phyloP scores from a whole-genome alignment of 257 asterid genomes.

The Solanum pennellii region DNA sequence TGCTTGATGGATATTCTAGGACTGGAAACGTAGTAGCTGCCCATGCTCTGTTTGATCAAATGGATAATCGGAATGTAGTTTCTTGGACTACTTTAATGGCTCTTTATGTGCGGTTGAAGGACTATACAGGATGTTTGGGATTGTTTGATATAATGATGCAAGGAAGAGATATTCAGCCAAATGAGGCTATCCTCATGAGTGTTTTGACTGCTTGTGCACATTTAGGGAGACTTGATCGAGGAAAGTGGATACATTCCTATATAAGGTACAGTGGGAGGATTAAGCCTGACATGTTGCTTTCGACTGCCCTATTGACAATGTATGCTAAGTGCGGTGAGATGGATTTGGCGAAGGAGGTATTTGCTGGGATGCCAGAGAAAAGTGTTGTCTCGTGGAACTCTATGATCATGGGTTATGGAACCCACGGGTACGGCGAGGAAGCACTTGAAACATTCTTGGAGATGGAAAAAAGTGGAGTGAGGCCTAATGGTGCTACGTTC shows the following conservation, averaged over 20 bases:
- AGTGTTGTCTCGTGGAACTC: slow-evolving; percentile 32
- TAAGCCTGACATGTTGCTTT: slow-evolving; percentile 19
- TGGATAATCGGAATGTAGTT: slow-evolving; percentile 17
- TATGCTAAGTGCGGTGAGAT: slow-evolving; percentile 22
- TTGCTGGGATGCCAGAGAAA: slow-evolving; percentile 21
- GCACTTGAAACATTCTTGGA: slow-evolving; percentile 25
- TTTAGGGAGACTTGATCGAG: slow-evolving; percentile 24
- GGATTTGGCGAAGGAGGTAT: slow-evolving; percentile 23
- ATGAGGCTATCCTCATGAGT: slow-evolving; percentile 29
- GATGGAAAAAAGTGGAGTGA: slow-evolving; percentile 17
- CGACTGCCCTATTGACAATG: slow-evolving; percentile 24
- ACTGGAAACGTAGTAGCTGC: slow-evolving; percentile 13
- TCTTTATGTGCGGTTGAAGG: slow-evolving; percentile 20
- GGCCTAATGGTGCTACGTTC: slow-evolving; percentile 33
- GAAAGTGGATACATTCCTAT: slow-evolving; percentile 24
- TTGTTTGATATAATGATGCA: slow-evolving; percentile 26
- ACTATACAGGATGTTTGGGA: slow-evolving; percentile 10
- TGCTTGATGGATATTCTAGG: slow-evolving; percentile 25
- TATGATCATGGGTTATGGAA: slow-evolving; percentile 29
- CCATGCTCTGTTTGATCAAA: slow-evolving; percentile 15
- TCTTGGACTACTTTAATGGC: slow-evolving; percentile 33
- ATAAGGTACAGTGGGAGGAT: slow-evolving; percentile 6
- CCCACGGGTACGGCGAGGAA: slow-evolving; percentile 19
- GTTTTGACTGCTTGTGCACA: slow-evolving; percentile 30
- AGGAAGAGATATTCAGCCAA: slow-evolving; percentile 16